Conservation (phyloP, 179 eudicot species). For the Monotropa hypopitys region DNA sequence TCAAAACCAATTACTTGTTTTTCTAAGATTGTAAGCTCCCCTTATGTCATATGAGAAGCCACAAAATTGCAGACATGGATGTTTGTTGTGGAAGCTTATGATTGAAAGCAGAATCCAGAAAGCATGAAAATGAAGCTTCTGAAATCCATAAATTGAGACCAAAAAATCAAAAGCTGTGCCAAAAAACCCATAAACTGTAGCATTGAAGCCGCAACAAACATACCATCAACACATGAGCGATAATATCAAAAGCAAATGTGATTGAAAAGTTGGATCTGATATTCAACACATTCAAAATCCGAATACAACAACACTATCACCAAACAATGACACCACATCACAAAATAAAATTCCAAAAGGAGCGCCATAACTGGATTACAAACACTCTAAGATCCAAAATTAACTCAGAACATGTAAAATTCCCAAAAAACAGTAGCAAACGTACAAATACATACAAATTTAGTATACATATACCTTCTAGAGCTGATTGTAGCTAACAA, state of each 20-base stretch:
- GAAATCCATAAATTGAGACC: not conserved
- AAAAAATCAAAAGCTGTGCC: not conserved
- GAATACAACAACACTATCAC: not conserved
- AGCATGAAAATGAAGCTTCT: not conserved
- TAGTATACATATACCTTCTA: slow-evolving; percentile 52
- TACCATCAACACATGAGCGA: not conserved
- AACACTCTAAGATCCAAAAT: slow-evolving; percentile 20
- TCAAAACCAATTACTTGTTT: not conserved
- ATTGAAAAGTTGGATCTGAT: slow-evolving; percentile 17
- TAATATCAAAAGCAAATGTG: not conserved
- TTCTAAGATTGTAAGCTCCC: not conserved
- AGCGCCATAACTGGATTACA: slow-evolving; percentile 6
- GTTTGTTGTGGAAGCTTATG: not conserved
- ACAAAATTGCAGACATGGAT: not conserved
- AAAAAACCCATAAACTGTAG: not conserved
- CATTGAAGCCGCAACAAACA: no score
- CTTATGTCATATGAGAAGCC: not conserved
- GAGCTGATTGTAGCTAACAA: slow-evolving; percentile 67
- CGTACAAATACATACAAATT: not conserved
- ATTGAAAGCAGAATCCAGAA: not conserved
- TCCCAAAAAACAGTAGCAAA: not conserved
- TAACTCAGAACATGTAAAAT: slow-evolving; percentile 10
- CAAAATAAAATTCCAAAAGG: slow-evolving; percentile 8
- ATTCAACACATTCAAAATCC: slow-evolving; percentile 8
- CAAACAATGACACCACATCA: not conserved